Evolutionary conservation across 345 rosid genomes (phyloP), one percentile per base, ranked within the genome.

Genomic region (Citropsis articulata): DNA sequence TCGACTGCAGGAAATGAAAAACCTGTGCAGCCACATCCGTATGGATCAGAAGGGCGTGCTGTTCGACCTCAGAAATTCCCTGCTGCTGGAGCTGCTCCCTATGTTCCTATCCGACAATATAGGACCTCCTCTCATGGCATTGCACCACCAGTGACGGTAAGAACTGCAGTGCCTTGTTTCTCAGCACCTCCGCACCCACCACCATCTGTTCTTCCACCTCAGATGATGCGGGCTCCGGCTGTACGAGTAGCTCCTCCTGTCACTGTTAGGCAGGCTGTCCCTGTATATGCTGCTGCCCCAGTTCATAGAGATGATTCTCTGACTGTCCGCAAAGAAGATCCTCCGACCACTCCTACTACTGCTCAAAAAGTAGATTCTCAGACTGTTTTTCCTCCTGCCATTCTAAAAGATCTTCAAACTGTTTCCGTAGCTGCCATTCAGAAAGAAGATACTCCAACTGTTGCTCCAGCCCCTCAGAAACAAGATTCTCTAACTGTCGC

Each of bases 101-200:
- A 93, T 71, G 92, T 95, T 68, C 98, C 98, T 18, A 89, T 93
- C 38, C 86, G 91, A 77, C 93, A 88, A 57, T 85, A 77, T 69
- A 86, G 93, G 73, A 74, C 89, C 13, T 72, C 88, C 28, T 90
- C 94, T 84, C 92, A 78, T 61, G 90, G 93, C 66, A 83, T 88
- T 77, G 99, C 98, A 77, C 98, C 94, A 6, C 94, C 98, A 5
- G 99, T 95, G 62, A 93, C 91, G 14, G 83, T 93, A 82, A 91
- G 99, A 85, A 90, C 86, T 4, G 81, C 91, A 8, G 88, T 88
- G 57, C 98, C 99, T 2, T 95, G 91, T 75, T 95, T 90, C 81
- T 89, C 99, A 24, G 94, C 99, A 48, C 98, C 98, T 40, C 95
- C 90, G 25, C 78, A 73, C n/a, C 90, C 87, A 40, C 84, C 83